Conservation (phyloP, 441 rosid species). For the Lepidium campestre region DNA sequence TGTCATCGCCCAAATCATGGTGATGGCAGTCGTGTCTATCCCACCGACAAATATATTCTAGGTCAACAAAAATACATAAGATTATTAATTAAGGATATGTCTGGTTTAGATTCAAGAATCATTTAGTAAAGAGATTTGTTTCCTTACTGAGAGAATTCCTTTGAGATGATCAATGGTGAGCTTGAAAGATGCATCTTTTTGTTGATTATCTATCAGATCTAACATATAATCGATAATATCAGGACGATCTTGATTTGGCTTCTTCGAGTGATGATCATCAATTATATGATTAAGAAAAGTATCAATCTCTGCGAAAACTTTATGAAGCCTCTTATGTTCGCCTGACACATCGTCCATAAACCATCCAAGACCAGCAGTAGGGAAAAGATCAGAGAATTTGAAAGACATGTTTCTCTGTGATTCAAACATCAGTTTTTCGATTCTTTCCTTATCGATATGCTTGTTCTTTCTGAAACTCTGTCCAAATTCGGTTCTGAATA, state of each 20-base stretch:
- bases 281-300: conserved; percentile 32
- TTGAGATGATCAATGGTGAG: conserved; percentile 31
- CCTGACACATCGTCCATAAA: conserved; percentile 32
- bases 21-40: conserved; percentile 45
- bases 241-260: conserved; percentile 14
- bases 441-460: background rate
- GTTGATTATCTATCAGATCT: background rate
- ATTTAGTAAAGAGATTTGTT: background rate
- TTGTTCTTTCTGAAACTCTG: conserved; percentile 2
- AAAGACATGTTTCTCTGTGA: conserved; percentile 14
- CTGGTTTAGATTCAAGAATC: background rate
- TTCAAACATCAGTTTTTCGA: conserved; percentile 30
- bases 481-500: conserved; percentile 35
- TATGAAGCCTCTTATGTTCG: conserved; percentile 25
- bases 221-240: conserved; percentile 1
- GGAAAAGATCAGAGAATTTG: conserved; percentile 31
- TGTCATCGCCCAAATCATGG: conserved; percentile 44
- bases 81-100: background rate
- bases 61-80: background rate
- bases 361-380: conserved; percentile 35
- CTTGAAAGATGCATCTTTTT: background rate
- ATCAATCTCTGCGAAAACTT: conserved; percentile 27
- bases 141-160: conserved; percentile 36
- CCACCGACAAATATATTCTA: conserved; percentile 48
- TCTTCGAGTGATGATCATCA: conserved; percentile 29